phyloP scores from a whole-genome alignment of 2,329 filamentous ascomycete species.

The Trichophyton mentagrophytes region DNA sequence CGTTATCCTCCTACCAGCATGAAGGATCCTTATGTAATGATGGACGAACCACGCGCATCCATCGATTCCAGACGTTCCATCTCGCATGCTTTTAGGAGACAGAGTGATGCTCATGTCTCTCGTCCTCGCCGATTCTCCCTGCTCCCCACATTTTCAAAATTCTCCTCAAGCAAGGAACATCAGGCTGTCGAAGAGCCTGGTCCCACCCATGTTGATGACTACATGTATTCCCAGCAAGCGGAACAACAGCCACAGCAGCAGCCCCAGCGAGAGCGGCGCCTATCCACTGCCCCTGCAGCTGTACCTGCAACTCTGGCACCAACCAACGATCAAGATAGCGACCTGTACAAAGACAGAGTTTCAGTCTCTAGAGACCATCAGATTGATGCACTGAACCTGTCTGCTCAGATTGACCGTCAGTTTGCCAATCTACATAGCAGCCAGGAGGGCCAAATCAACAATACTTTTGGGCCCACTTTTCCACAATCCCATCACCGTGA shows the following conservation, averaged over 20 bases:
- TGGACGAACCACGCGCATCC: constrained; percentile 49
- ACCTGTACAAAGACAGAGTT: not conserved
- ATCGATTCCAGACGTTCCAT: constrained; percentile 58
- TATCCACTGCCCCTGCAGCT: constrained; percentile 24
- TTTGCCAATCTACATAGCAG: constrained; percentile 28
- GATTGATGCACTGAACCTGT: constrained; percentile 25
- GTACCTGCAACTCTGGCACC: constrained; percentile 14
- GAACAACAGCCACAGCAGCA: not conserved
- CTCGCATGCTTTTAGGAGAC: constrained; percentile 57
- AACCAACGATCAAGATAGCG: constrained; percentile 7
- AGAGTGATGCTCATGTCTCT: constrained; percentile 52
- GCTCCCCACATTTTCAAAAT: constrained; percentile 46
- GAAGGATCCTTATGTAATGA: constrained; percentile 44
- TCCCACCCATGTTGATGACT: constrained; percentile 25
- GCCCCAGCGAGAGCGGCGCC: constrained; percentile 18
- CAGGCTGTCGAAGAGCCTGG: constrained; percentile 33
- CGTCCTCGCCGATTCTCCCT: constrained; percentile 60
- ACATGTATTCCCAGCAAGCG: constrained; percentile 14
- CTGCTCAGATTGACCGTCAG: constrained; percentile 31
- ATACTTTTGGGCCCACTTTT: not conserved
- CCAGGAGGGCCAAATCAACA: constrained; percentile 20
- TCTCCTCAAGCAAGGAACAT: constrained; percentile 40
- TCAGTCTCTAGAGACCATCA: not conserved
- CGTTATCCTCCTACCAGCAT: constrained; percentile 88
- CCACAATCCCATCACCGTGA: not conserved